Base-by-base conservation (phyloP, 208 protist genomes). In the Polymyxa betae region DNA sequence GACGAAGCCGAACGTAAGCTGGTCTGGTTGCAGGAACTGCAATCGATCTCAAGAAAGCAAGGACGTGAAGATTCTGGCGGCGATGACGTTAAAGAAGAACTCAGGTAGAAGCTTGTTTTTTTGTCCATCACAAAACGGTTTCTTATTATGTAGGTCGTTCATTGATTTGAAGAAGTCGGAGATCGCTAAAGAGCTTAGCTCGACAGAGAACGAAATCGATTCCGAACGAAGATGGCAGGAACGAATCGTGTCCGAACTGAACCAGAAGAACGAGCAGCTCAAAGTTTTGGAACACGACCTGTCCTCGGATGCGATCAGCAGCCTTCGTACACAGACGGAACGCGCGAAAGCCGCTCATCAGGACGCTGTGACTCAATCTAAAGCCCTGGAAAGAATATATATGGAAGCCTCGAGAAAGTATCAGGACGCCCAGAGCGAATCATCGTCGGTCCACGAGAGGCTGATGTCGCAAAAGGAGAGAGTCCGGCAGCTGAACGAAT, bases 11-110 rank as follows among this genome's bases (percentile, higher is more conserved):
- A 45, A n/a, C 5, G 40, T 38, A 35, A 43, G n/a, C 5, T 82
- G 72, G 72, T 45, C 16, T 20, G 10, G 72, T n/a, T 82, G n/a
- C 35, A 82, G 72, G 72, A 82, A 20, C 35, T 82, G 72, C 72
- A 43, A 60, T 60, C 72, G 16, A 82, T 20, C 16, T 82, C 16
- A 5, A 16, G 35, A 82, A 82, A 35, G 5, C 5, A 35, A 66
- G 29, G 54, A n/a, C n/a, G n/a, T 60, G 49, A 60, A 24, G 49
- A 29, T 24, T 24, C 49, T 29, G 12, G 12, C 24, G 24, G 12
- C 49, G 49, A 60, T 82, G 35, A 40, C 72, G 35, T 82, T 12
- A 82, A 82, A 35, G 5, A 43, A 43, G n/a, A 35, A n/a, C 72
- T 35, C n/a, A n/a, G 54, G 20, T 32, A 66, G 54, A 66, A 29